phyloP scores from a whole-genome alignment of 108 stramenopile species.

The Skeletonema menzelii region DNA sequence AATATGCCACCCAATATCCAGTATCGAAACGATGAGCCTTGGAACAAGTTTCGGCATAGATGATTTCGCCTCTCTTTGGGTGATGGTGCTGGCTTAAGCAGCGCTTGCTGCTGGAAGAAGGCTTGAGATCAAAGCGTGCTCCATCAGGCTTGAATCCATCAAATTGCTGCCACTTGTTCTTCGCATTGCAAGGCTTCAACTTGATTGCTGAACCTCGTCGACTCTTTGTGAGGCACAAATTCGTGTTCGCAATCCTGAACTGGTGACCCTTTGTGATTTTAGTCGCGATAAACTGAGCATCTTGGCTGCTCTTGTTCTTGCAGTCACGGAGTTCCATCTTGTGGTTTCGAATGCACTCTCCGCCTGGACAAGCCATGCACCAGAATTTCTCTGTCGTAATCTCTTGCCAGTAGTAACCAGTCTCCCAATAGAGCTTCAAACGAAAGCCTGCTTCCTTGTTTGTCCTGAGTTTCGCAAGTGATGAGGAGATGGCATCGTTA shows the following conservation, averaged over 20 bases:
- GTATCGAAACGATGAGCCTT: slow-evolving; percentile 4
- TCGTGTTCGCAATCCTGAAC: slow-evolving; percentile 7
- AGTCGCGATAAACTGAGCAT: slow-evolving; percentile 4
- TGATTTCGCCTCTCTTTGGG: slow-evolving; percentile 9
- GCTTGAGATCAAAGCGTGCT: neutral
- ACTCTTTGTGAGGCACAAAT: slow-evolving; percentile 23
- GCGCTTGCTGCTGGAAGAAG: neutral
- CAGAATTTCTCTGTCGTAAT: slow-evolving; percentile 6
- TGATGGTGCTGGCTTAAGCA: slow-evolving; percentile 21
- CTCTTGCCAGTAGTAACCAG: slow-evolving; percentile 27
- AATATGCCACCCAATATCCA: slow-evolving; percentile 19
- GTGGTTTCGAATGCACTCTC: neutral
- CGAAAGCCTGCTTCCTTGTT: slow-evolving; percentile 12
- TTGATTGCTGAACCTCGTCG: neutral
- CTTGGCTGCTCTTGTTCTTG: slow-evolving; percentile 6
- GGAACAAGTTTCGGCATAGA: slow-evolving; percentile 16
- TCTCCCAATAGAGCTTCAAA: slow-evolving; percentile 19
- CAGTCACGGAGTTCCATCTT: slow-evolving; percentile 6
- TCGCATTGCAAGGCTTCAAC: slow-evolving; percentile 4
- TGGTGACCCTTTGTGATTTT: slow-evolving; percentile 2
- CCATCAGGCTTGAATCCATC: slow-evolving; percentile 7
- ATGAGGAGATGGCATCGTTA: neutral
- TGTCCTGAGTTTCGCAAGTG: neutral
- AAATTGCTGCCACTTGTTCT: slow-evolving; percentile 9
- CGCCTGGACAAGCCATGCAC: slow-evolving; percentile 15